Evolutionary conservation across 2,329 filamentous ascomycete species (phyloP).

Genomic region (Stachybotrys echinatus): DNA sequence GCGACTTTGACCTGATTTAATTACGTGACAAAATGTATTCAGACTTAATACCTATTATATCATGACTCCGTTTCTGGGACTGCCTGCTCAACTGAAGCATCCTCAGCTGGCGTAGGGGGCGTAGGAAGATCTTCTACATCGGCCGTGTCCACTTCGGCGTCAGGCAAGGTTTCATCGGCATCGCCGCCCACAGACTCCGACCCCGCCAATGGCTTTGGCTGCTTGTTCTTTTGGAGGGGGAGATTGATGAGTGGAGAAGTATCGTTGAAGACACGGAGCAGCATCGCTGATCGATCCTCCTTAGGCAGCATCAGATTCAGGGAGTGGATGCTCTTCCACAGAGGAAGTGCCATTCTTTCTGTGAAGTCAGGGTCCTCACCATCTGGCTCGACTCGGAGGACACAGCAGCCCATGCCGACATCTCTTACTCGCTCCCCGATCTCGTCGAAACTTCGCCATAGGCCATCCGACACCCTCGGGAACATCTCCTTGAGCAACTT

Average conservation of each 20-base stretch:
- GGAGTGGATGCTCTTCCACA: constrained; percentile 90
- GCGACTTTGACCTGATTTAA: no score
- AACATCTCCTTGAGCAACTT: constrained; percentile 94
- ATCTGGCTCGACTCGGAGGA: constrained; percentile 76
- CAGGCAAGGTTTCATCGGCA: constrained; percentile 19
- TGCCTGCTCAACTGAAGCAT: not conserved
- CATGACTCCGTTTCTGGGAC: not conserved
- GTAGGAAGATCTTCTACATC: constrained; percentile 32
- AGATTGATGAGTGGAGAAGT: constrained; percentile 76
- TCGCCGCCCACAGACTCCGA: constrained; percentile 28
- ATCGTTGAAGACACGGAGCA: constrained; percentile 87
- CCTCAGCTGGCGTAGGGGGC: constrained; percentile 19
- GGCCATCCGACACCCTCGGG: constrained; percentile 73
- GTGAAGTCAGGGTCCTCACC: constrained; percentile 53
- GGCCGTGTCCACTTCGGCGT: constrained; percentile 14
- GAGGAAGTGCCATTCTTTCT: constrained; percentile 81
- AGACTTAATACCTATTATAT: no score
- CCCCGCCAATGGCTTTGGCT: constrained; percentile 14
- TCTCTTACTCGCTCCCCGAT: constrained; percentile 78
- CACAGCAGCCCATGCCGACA: constrained; percentile 85
- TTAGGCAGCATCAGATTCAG: constrained; percentile 98
- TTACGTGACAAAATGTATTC: no score
- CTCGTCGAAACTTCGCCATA: constrained; percentile 74
- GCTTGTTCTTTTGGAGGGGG: constrained; percentile 45
- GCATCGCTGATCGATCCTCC: constrained; percentile 89